Percentiles rank a stretch among this genome's conserved stretches.
phyloP scores from a whole-genome alignment of 2,329 filamentous ascomycete genomes.

The Cryphonectria radicalis region DNA sequence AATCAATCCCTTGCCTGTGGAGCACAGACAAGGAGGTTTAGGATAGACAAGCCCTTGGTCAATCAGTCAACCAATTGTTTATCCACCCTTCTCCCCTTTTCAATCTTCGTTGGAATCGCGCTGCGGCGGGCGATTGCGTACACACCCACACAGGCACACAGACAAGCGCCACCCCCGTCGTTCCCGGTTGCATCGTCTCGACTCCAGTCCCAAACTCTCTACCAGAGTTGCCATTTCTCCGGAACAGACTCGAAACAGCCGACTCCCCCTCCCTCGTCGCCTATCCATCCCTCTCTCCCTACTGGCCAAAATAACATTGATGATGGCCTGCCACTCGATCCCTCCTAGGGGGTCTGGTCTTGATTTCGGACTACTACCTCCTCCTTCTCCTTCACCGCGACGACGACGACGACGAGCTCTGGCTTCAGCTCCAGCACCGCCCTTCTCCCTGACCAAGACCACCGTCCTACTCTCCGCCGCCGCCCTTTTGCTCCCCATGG shows the following conservation, averaged over 20 bases:
- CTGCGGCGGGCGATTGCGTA: slow-evolving; percentile 3
- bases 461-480: slow-evolving; percentile 21
- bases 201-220: background rate
- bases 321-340: slow-evolving; percentile 11
- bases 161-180: background rate
- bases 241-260: slow-evolving; percentile 10
- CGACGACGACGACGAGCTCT: background rate
- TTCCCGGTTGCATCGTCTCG: background rate
- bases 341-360: background rate
- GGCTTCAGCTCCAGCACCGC: background rate
- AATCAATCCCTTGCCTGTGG: background rate
- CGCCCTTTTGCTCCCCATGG: slow-evolving; percentile 29
- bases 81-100: background rate
- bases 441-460: slow-evolving; percentile 1
- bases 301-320: background rate
- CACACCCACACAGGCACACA: background rate
- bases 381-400: background rate
- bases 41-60: background rate
- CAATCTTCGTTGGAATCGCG: background rate
- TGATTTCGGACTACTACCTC: background rate
- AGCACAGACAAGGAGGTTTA: background rate
- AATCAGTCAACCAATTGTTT: background rate
- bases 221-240: background rate
- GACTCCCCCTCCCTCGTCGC: background rate
- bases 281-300: background rate